Evolutionary conservation across 2,329 filamentous ascomycete genomes (phyloP).

Genomic region (Myriosclerotinia duriaeana): DNA sequence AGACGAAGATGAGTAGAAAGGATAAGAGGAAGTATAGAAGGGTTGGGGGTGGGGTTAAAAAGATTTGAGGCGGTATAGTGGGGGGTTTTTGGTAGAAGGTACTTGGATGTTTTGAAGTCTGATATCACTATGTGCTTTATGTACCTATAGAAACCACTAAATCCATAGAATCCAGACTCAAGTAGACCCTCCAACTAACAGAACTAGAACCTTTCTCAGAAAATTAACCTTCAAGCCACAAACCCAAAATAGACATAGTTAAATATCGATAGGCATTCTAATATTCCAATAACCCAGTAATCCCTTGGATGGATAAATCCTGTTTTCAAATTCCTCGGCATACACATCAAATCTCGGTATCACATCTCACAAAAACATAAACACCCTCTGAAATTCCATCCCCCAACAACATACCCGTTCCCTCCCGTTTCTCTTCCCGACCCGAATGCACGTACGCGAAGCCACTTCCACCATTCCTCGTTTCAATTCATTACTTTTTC

Average conservation of each 20-base stretch:
- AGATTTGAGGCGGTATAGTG: conserved; percentile 4
- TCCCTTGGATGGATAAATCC: not conserved
- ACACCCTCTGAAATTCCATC: not conserved
- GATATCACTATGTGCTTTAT: not conserved
- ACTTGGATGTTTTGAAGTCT: not conserved
- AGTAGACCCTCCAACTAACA: not conserved
- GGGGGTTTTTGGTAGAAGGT: not conserved
- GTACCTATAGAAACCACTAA: not conserved
- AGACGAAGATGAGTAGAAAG: conserved; percentile 69
- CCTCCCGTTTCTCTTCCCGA: not conserved
- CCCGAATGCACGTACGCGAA: not conserved
- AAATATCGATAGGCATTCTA: no score
- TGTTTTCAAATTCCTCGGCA: not conserved
- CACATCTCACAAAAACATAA: not conserved
- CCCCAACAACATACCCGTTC: not conserved
- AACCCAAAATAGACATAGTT: not conserved
- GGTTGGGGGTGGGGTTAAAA: conserved; percentile 43
- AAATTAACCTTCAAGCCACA: not conserved
- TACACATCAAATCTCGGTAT: not conserved
- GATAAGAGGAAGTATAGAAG: conserved; percentile 73
- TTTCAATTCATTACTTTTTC: no score
- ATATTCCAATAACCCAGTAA: not conserved
- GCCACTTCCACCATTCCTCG: no score
- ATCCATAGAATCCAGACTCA: not conserved
- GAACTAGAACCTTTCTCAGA: not conserved